A percentile compares a stretch with the other conserved stretches of the same genome.
Conservation (phyloP, 176 grass and related monocot genomes). For the Musa acuminata region DNA sequence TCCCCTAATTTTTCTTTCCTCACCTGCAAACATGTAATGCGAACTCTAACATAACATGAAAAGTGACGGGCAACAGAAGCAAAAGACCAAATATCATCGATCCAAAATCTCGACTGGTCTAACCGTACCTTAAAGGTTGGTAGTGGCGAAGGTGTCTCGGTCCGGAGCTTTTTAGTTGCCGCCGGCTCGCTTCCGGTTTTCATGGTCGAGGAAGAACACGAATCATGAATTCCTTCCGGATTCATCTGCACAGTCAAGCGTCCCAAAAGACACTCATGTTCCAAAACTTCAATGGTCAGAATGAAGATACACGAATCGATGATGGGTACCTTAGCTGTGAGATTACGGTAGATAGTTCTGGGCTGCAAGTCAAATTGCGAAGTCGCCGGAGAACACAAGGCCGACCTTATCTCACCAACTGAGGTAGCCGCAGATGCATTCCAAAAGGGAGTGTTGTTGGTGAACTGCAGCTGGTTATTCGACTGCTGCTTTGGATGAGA, state of each 20-base stretch:
- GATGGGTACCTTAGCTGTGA: slow-evolving; percentile 22
- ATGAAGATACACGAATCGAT: not conserved
- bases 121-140: slow-evolving; percentile 70
- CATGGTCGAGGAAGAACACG: slow-evolving; percentile 35
- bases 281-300: not conserved
- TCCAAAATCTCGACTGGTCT: not conserved
- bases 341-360: slow-evolving; percentile 10
- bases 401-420: not conserved
- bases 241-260: slow-evolving; percentile 14
- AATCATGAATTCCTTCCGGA: slow-evolving; percentile 20
- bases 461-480: slow-evolving; percentile 31
- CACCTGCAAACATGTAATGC: slow-evolving; percentile 29
- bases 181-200: slow-evolving; percentile 23
- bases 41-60: not conserved
- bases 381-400: not conserved
- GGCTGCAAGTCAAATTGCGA: slow-evolving; percentile 19
- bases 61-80: no score
- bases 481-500: slow-evolving; percentile 26
- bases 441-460: slow-evolving; percentile 29
- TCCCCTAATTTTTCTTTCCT: slow-evolving; percentile 98
- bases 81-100: not conserved
- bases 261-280: not conserved
- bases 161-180: slow-evolving; percentile 45
- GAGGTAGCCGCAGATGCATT: slow-evolving; percentile 3
- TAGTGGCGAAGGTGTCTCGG: slow-evolving; percentile 41